Evolutionary conservation across 768 basidiomycete species (phyloP).

Genomic region (Cyclocybe aegerita): DNA sequence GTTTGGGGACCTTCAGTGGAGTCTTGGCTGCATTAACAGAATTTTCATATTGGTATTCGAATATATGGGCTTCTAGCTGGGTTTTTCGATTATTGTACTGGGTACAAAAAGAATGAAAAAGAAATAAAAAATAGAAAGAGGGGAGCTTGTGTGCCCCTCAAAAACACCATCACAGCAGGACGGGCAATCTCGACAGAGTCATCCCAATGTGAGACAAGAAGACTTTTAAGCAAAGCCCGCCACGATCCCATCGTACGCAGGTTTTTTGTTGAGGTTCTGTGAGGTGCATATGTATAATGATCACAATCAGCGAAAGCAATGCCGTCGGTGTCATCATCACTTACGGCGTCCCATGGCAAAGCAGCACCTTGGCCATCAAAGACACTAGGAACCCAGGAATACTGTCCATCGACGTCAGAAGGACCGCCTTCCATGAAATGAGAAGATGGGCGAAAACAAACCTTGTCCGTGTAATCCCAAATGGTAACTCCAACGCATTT

Average conservation of each 20-base stretch:
- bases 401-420: constrained; percentile 15
- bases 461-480: constrained; percentile 47
- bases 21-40: too few species aligned
- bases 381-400: constrained; percentile 38
- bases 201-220: too few species aligned
- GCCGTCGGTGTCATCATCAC: neutral
- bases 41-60: too few species aligned
- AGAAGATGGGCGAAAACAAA: neutral
- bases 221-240: constrained; percentile 22
- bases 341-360: constrained; percentile 36
- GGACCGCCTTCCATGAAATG: neutral
- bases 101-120: too few species aligned
- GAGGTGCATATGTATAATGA: neutral
- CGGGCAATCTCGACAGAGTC: too few species aligned
- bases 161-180: too few species aligned
- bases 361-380: constrained; percentile 41
- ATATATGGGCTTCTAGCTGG: too few species aligned
- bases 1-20: too few species aligned
- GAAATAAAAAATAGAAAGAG: too few species aligned
- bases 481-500: constrained; percentile 45
- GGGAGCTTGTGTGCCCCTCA: too few species aligned
- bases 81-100: too few species aligned
- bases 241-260: constrained; percentile 47
- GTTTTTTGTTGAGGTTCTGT: constrained; percentile 41
- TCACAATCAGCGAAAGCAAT: neutral